A percentile compares a stretch with the other conserved stretches of the same genome.
phyloP scores from a whole-genome alignment of 2,329 filamentous ascomycete genomes.

The Exophiala mesophila region DNA sequence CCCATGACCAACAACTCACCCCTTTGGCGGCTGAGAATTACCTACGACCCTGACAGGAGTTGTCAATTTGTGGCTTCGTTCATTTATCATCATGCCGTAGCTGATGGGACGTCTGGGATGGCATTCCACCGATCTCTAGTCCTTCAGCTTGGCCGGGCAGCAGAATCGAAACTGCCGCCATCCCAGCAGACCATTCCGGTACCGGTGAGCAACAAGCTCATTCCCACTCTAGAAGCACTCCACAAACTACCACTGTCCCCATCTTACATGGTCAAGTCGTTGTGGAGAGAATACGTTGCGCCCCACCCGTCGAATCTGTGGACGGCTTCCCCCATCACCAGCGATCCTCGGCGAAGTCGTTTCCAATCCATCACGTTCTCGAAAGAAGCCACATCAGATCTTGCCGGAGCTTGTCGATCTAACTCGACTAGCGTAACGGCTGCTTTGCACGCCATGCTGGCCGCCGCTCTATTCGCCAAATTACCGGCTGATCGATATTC shows the following conservation, averaged over 20 bases:
- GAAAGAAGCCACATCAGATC: background rate
- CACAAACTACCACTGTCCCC: slow-evolving; percentile 38
- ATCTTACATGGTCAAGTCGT: slow-evolving; percentile 30
- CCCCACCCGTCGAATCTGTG: background rate
- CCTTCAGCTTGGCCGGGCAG: no score
- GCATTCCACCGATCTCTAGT: slow-evolving; percentile 43
- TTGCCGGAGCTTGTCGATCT: slow-evolving; percentile 1
- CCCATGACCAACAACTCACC: background rate
- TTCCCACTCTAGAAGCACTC: slow-evolving; percentile 22
- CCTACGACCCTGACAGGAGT: background rate
- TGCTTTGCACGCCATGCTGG: slow-evolving; percentile 32
- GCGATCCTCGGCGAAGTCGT: background rate
- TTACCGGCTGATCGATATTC: background rate
- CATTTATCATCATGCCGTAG: slow-evolving; percentile 45
- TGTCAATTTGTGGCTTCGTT: slow-evolving; percentile 39
- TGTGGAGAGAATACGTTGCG: slow-evolving; percentile 2
- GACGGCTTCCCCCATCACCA: slow-evolving; percentile 1
- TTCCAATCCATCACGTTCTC: slow-evolving; percentile 4
- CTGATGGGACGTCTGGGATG: slow-evolving; percentile 42
- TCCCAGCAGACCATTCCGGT: no score
- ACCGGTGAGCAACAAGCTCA: background rate
- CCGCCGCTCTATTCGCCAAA: slow-evolving; percentile 18
- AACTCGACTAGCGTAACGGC: slow-evolving; percentile 27
- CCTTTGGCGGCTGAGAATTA: background rate
- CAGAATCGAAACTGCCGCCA: no score